Base-by-base conservation (phyloP, 2,329 filamentous ascomycete species). In the Exophiala spinifera region DNA sequence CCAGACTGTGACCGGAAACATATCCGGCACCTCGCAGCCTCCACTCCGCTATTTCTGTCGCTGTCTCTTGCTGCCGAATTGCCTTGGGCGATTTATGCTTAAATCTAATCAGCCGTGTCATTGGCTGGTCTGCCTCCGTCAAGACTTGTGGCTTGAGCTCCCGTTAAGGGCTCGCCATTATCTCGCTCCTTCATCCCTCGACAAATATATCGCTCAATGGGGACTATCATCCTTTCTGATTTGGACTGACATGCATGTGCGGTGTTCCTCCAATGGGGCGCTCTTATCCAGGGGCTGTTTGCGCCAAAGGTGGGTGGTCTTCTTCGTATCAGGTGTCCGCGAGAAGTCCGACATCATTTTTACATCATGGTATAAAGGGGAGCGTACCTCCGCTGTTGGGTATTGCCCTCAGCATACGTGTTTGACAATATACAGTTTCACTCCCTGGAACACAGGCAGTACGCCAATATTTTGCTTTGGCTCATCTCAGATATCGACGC, bases 51-150 rank as follows among this genome's bases (percentile, higher is more conserved):
- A 19, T 20, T 15, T 28, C 4, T 25, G 11, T 43, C 36, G 4
- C 42, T 49, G 19, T 28, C 17, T 23, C 20, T 45, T 13, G n/a
- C 23, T 56, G 53, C 53, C 53, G 53, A 51, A 42, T 56, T 42
- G 49, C 46, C 53, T 39, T 42, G 36, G n/a, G 7, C 15, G 3
- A 17, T 37, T 51, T 52, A 56, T 56, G 48, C 53, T 56, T 56
- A 56, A 46, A 47, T n/a, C 17, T 28, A 45, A 43, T 31, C 42
- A 15, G 15, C 17, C 36, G 17, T 34, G 13, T 42, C 14, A 56
- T 56, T 56, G 53, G 48, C 36, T 21, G n/a, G 13, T 11, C 10
- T 23, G 2, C 10, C 42, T 44, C 42, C 42, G 42, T 13, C n/a
- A 10, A 15, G 11, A 25, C 21, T 25, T 23, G 42, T 31, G 28